A percentile compares a stretch with the other conserved stretches of the same genome.
Conservation (phyloP, 2,329 filamentous ascomycete genomes). For the Cryphonectria carpinicola region DNA sequence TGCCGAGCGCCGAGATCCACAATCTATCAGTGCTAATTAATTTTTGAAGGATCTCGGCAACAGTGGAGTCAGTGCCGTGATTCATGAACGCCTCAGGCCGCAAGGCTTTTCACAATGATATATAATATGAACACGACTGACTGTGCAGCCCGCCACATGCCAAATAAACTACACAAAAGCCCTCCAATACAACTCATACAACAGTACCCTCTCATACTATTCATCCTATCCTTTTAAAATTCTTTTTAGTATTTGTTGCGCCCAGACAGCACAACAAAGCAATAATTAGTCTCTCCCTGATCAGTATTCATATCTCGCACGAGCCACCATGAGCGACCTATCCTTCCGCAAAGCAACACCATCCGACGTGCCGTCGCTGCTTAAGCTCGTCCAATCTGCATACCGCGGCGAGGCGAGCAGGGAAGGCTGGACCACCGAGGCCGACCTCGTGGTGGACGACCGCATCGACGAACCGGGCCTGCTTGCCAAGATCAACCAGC, state of each 20-base stretch:
- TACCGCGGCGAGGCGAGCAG: constrained; percentile 48
- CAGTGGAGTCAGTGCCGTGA: not conserved
- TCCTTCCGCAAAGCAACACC: constrained; percentile 42
- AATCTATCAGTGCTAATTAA: not conserved
- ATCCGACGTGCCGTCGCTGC: constrained; percentile 39
- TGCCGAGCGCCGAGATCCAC: not conserved
- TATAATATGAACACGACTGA: not conserved
- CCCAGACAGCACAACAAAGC: not conserved
- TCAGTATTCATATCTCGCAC: not conserved
- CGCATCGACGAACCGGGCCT: constrained; percentile 47
- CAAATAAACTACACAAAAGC: not conserved
- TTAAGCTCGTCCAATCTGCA: constrained; percentile 46
- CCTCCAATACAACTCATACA: not conserved
- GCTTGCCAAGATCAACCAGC: constrained; percentile 44
- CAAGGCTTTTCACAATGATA: not conserved
- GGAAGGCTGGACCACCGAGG: constrained; percentile 52
- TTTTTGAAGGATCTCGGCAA: not conserved
- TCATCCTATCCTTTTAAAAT: too few species aligned
- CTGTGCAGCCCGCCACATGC: not conserved
- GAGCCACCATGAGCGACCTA: constrained; percentile 39
- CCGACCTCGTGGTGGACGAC: constrained; percentile 47
- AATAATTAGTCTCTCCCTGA: not conserved
- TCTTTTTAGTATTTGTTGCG: too few species aligned
- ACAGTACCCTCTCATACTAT: not conserved
- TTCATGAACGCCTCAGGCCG: not conserved